A percentile compares a stretch with the other conserved stretches of the same genome.
These are phyloP conservation scores for Phytophthora hibernalis DNA, from an alignment of 352 stramenopile genomes.

Conservation along the genomic window DNA sequence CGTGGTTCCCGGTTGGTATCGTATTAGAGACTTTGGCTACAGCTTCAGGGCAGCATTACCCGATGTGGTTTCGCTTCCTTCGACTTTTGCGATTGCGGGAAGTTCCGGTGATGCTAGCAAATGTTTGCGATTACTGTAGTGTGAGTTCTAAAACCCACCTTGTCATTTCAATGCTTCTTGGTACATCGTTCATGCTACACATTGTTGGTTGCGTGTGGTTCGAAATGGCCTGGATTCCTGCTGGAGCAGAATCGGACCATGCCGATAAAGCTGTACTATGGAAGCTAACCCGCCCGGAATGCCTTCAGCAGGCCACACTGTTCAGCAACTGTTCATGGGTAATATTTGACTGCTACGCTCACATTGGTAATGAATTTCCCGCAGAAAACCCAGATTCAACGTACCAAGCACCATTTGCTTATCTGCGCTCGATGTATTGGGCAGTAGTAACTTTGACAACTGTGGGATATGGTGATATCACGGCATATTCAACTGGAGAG, in stretches of 20 bases:
- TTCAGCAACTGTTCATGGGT: conserved; percentile 33
- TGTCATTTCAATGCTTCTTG: conserved; percentile 55
- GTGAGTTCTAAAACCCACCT: conserved; percentile 70
- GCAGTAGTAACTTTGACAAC: conserved; percentile 72
- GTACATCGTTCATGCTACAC: conserved; percentile 63
- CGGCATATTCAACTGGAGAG: conserved; percentile 74
- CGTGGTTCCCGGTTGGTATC: conserved; percentile 54
- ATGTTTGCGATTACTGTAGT: conserved; percentile 63
- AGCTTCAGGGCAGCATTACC: conserved; percentile 27
- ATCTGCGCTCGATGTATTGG: conserved; percentile 81
- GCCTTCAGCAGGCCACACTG: conserved; percentile 55
- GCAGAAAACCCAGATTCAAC: conserved; percentile 42
- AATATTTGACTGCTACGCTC: neutral
- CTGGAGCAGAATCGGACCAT: neutral
- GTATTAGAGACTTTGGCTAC: conserved; percentile 51
- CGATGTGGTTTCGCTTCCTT: conserved; percentile 53
- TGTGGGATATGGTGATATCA: conserved; percentile 81
- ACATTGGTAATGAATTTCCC: conserved; percentile 40
- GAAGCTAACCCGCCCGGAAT: conserved; percentile 31
- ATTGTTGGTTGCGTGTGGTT: conserved; percentile 78
- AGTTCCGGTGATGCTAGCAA: conserved; percentile 47
- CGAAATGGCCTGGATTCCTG: conserved; percentile 54
- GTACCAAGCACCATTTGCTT: conserved; percentile 67
- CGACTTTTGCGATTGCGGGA: conserved; percentile 60
- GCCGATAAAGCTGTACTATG: neutral